Percentiles rank a stretch among this genome's conserved stretches.
phyloP scores from a whole-genome alignment of 306 rosid genomes.

The Coriaria nepalensis region DNA sequence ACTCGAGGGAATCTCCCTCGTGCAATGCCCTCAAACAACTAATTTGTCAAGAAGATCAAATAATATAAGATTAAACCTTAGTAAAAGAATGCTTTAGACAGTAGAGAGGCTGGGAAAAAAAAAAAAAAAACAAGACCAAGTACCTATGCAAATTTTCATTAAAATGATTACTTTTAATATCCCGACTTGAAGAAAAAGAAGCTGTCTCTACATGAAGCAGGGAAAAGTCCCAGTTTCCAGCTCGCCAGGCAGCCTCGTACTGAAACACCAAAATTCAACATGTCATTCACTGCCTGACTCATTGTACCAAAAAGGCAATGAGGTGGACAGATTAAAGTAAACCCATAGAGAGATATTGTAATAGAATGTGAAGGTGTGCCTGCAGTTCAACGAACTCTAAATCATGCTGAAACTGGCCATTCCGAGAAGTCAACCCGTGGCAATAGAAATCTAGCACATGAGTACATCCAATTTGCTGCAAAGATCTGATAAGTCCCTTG shows the following conservation, averaged over 20 bases:
- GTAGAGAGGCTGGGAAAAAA: not conserved
- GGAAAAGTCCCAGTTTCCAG: constrained; percentile 93
- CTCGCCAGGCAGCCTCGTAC: constrained; percentile 94
- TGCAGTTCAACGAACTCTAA: constrained; percentile 71
- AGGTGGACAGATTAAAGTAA: too few relatives aligned
- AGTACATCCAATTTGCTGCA: constrained; percentile 80
- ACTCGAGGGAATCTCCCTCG: constrained; percentile 62
- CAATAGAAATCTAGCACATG: constrained; percentile 83
- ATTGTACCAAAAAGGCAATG: not conserved
- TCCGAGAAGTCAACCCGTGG: constrained; percentile 66
- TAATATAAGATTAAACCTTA: too few relatives aligned
- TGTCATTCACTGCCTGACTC: too few relatives aligned
- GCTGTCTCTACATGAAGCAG: constrained; percentile 33
- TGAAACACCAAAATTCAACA: constrained; percentile 16
- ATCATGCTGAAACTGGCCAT: constrained; percentile 60
- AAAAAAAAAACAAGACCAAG: constrained; percentile 6
- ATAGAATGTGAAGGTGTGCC: constrained; percentile 14
- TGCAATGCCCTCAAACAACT: constrained; percentile 88
- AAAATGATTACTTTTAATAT: constrained; percentile 41
- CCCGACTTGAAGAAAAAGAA: constrained; percentile 23
- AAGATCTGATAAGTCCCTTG: constrained; percentile 71
- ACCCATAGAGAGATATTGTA: too few relatives aligned
- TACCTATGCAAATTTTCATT: constrained; percentile 86
- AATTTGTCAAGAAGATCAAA: constrained; percentile 9
- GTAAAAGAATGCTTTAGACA: constrained; percentile 7